These are phyloP conservation scores for Funneliformis mosseae DNA, from an alignment of 192 early-diverging fungal genomes.

Conservation along the genomic window DNA sequence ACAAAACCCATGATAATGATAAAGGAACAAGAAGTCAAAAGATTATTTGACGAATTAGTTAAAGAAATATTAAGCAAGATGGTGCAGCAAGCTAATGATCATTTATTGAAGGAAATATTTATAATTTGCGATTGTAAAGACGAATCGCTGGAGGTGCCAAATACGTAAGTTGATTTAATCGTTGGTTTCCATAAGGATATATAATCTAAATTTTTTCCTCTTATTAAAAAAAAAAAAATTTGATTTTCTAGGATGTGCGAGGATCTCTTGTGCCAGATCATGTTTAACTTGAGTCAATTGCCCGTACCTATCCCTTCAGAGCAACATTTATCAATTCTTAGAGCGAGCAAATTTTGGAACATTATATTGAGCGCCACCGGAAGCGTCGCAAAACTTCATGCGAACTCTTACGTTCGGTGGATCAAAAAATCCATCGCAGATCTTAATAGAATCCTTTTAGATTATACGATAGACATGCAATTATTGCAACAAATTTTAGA, in stretches of 20 bases:
- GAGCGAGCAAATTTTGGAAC: neutral
- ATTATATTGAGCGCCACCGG: neutral
- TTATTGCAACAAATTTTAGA: neutral
- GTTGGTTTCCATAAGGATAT: neutral
- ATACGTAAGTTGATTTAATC: neutral
- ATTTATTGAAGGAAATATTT: neutral
- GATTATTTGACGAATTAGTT: neutral
- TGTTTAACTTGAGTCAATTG: neutral
- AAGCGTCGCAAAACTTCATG: neutral
- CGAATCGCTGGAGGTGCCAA: neutral
- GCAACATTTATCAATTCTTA: neutral
- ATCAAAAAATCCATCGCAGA: neutral
- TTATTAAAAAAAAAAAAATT: too few species aligned
- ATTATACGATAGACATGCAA: neutral
- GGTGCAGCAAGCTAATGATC: neutral
- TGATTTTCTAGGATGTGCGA: neutral
- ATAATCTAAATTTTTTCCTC: too few species aligned
- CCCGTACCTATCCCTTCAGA: neutral
- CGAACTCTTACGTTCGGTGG: neutral
- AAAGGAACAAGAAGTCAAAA: neutral
- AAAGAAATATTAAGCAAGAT: neutral
- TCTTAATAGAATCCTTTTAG: neutral
- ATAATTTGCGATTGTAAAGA: neutral
- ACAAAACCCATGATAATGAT: neutral
- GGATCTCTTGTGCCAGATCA: neutral